Evolutionary conservation across 805 yeast species (phyloP).

Genomic region (Monosporozyma yasuniensis): DNA sequence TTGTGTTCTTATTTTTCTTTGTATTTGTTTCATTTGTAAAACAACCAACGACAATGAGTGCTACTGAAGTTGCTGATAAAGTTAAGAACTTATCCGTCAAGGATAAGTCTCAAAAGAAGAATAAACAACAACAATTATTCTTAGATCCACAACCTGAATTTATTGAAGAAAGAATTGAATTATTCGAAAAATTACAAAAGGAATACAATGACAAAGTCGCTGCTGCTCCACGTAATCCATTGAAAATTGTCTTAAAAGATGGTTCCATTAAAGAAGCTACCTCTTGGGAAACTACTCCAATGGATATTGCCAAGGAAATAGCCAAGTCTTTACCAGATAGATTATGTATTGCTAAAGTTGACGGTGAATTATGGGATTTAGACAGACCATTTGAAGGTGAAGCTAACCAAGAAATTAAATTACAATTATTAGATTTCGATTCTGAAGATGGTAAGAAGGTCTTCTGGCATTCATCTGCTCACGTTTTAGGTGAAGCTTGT

Average conservation of each 20-base stretch:
- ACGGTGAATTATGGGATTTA: slow-evolving; percentile 90
- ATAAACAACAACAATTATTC: slow-evolving; percentile 38
- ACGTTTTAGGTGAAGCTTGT: slow-evolving; percentile 95
- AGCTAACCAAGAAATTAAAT: slow-evolving; percentile 30
- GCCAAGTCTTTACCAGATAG: slow-evolving; percentile 84
- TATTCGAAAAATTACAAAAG: slow-evolving; percentile 74
- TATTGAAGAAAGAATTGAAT: slow-evolving; percentile 64
- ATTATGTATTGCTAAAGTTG: slow-evolving; percentile 83
- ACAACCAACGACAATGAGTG: slow-evolving; percentile 9
- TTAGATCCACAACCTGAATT: slow-evolving; percentile 78
- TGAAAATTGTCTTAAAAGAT: slow-evolving; percentile 77
- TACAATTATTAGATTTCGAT: slow-evolving; percentile 86
- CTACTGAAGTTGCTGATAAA: slow-evolving; percentile 30
- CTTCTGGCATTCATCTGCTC: slow-evolving; percentile 99
- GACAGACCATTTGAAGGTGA: slow-evolving; percentile 83
- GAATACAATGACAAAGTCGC: slow-evolving; percentile 68
- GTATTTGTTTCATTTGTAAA: background rate
- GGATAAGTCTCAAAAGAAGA: slow-evolving; percentile 32
- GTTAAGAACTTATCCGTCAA: slow-evolving; percentile 35
- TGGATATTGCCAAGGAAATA: slow-evolving; percentile 73
- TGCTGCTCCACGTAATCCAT: slow-evolving; percentile 49
- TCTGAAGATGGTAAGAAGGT: slow-evolving; percentile 91
- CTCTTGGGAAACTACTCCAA: slow-evolving; percentile 85
- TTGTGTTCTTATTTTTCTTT: too few species aligned
- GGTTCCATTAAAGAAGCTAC: slow-evolving; percentile 72